phyloP scores from a whole-genome alignment of 179 eudicot genomes.

The Beta lomatogona region DNA sequence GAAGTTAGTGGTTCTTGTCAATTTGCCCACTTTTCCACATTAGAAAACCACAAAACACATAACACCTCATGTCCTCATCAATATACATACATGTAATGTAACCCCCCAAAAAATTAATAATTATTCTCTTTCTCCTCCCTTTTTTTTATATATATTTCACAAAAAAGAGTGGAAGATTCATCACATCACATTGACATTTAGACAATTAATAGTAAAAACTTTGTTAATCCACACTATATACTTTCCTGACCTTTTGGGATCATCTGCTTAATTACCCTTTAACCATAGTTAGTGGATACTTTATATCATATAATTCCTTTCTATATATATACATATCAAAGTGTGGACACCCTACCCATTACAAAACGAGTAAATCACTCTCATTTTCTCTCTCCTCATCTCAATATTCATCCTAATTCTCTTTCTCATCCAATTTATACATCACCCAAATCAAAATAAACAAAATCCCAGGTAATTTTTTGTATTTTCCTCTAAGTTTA shows the following conservation, averaged over 20 bases:
- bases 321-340: not conserved
- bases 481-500: not conserved
- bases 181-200: not conserved
- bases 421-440: not conserved
- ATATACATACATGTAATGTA: not conserved
- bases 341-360: not conserved
- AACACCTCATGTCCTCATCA: constrained; percentile 17
- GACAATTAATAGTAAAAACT: not conserved
- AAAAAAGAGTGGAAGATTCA: constrained; percentile 5
- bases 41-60: constrained; percentile 16
- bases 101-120: not conserved
- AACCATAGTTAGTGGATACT: constrained; percentile 23
- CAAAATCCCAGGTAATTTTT: not conserved
- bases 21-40: not conserved
- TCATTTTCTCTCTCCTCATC: not conserved
- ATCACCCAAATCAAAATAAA: not conserved
- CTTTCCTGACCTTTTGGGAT: constrained; percentile 7
- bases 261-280: constrained; percentile 14
- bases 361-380: not conserved
- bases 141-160: no score
- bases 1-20: constrained; percentile 5
- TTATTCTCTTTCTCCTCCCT: not conserved
- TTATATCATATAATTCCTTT: not conserved
- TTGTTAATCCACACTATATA: not conserved
- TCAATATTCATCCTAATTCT: not conserved